phyloP scores from a whole-genome alignment of 176 grass and related monocot genomes.

The Triticum timopheevii region DNA sequence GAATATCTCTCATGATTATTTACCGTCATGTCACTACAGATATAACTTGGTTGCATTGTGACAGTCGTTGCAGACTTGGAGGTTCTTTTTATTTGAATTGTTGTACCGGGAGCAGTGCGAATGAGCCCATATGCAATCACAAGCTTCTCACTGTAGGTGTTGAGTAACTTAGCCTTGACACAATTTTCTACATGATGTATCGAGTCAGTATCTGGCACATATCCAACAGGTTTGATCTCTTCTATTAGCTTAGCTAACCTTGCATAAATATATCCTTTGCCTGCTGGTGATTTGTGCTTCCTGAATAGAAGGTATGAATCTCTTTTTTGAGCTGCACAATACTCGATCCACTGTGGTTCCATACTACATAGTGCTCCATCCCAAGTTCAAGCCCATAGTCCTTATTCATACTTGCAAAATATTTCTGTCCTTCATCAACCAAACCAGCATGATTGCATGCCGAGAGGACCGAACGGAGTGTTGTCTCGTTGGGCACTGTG shows the following conservation, averaged over 20 bases:
- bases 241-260: conserved; percentile 45
- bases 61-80: too few species aligned
- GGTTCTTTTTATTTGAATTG: too few species aligned
- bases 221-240: conserved; percentile 69
- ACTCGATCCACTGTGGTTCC: conserved; percentile 55
- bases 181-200: too few species aligned
- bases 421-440: conserved; percentile 30
- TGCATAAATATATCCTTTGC: conserved; percentile 57
- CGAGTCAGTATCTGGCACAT: conserved; percentile 46
- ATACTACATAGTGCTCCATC: conserved; percentile 49
- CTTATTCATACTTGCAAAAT: too few species aligned
- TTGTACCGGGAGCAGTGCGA: too few species aligned
- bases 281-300: conserved; percentile 61
- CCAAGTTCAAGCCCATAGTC: conserved; percentile 49
- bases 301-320: too few species aligned
- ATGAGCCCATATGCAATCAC: too few species aligned
- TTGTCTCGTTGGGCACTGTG: conserved; percentile 40
- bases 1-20: conserved; percentile 38
- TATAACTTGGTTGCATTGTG: too few species aligned
- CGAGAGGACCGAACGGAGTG: conserved; percentile 49
- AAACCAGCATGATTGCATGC: conserved; percentile 62
- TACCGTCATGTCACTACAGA: too few species aligned
- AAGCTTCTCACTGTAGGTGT: too few species aligned
- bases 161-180: too few species aligned
- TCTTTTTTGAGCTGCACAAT: too few species aligned